Conservation (phyloP, 2,329 filamentous ascomycete genomes). For the Penicillium sp. region DNA sequence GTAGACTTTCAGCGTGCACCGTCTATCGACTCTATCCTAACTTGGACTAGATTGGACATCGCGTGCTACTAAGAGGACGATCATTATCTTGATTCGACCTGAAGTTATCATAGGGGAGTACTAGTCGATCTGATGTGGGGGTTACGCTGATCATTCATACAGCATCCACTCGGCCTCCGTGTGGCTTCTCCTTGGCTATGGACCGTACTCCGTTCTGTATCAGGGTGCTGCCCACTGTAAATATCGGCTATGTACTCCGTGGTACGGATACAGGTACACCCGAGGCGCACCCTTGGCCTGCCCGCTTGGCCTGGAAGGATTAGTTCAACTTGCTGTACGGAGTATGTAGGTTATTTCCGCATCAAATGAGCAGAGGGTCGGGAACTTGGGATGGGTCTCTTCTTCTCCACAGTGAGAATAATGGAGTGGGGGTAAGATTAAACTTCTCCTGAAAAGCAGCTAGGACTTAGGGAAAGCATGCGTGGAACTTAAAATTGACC, state of each 20-base stretch:
- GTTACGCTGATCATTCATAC: not conserved
- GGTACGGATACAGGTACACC: too few species aligned
- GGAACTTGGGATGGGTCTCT: too few species aligned
- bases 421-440: too few species aligned
- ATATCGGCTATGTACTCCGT: too few species aligned
- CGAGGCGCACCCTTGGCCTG: not conserved
- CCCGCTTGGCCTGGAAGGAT: too few species aligned
- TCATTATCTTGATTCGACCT: slow-evolving; percentile 4
- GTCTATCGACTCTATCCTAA: not conserved
- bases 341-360: too few species aligned
- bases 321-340: too few species aligned
- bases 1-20: slow-evolving; percentile 4
- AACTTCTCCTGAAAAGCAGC: not conserved
- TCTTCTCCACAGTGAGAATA: too few species aligned
- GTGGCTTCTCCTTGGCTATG: too few species aligned
- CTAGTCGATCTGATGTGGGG: not conserved
- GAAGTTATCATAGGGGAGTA: too few species aligned
- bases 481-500: not conserved
- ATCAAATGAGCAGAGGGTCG: too few species aligned
- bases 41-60: not conserved
- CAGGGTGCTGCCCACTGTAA: not conserved
- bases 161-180: not conserved
- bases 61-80: not conserved
- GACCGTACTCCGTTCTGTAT: too few species aligned
- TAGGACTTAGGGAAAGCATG: not conserved